Base-by-base conservation (phyloP, 768 basidiomycete species). In the Boletus sp. region DNA sequence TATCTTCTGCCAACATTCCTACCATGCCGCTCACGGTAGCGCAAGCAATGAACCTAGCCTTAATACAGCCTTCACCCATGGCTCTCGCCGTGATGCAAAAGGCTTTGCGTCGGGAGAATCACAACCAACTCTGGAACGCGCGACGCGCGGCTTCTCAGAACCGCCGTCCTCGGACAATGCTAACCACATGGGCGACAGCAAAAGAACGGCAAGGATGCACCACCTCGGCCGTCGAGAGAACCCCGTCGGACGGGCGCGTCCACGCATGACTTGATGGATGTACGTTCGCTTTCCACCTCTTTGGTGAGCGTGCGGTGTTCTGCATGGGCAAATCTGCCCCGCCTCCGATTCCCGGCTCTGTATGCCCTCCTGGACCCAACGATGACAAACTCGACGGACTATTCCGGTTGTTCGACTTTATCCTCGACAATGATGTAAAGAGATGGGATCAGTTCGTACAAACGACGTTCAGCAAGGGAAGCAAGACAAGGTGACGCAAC, bases 1-100 rank as follows among this genome's bases (percentile, higher is more conserved):
- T 97, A 15, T 98, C 97, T 4, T 97, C 95, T 2, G 92, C 90
- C 75, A 97, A 97, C 64, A 92, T 98, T 48, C 92, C 94, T 1
- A 98, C 96, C 1, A 98, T 98, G 58, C 93, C 96, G 0, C 79
- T 99, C 39, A 83, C 88, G 23, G 91, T 97, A 13, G 97, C 97
- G 0, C 94, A 98, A 74, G 85, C 94, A 2, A 93, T 98, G 93
- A 93, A 91, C 64, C 95, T 96, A 2, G 89, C 90, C 1, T 95
- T 95, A 8, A 82, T 96, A 13, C 97, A 97, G 0, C 96, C 97
- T 1, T 96, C 94, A 0, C 97, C 97, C 0, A 79, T 83, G 0
- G 87, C 89, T 14, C 85, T 93, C 15, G 92, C 83, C 19, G 93
- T 93, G 1, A 92, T 88, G 0, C 95, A 98, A 70, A 84, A 86